A percentile compares a stretch with the other conserved stretches of the same genome.
These are phyloP conservation scores for Ilex aquifolium DNA, from an alignment of 257 asterid genomes.

Conservation along the genomic window DNA sequence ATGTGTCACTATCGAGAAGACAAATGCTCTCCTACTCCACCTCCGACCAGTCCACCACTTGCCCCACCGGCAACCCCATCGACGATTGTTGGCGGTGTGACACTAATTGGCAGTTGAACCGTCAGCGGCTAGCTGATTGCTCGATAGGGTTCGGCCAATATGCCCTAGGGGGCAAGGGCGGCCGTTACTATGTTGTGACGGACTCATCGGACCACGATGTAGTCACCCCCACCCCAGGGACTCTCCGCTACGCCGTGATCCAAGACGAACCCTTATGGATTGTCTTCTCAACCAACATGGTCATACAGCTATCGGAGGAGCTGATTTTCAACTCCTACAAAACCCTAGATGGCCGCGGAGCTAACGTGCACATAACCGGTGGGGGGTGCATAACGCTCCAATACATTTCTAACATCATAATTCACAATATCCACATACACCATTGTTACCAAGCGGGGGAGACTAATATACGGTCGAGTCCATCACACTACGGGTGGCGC, in stretches of 20 bases:
- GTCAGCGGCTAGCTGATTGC: constrained; percentile 65
- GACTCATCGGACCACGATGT: constrained; percentile 63
- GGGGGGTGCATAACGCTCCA: constrained; percentile 73
- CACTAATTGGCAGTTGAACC: constrained; percentile 58
- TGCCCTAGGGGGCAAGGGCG: constrained; percentile 72
- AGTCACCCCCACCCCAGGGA: constrained; percentile 57
- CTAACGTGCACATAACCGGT: constrained; percentile 50
- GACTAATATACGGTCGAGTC: constrained; percentile 58
- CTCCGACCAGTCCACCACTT: constrained; percentile 32
- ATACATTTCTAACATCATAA: constrained; percentile 47
- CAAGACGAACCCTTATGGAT: constrained; percentile 76
- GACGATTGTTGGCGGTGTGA: constrained; percentile 88
- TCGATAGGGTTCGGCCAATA: constrained; percentile 69
- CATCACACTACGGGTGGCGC: constrained; percentile 63
- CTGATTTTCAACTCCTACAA: constrained; percentile 68
- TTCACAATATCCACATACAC: constrained; percentile 63
- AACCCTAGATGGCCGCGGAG: constrained; percentile 67
- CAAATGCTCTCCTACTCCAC: constrained; percentile 40
- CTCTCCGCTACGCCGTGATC: constrained; percentile 61
- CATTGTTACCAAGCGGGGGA: constrained; percentile 58
- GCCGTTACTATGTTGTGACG: constrained; percentile 61
- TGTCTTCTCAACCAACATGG: constrained; percentile 56
- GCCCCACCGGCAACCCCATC: constrained; percentile 62
- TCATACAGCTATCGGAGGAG: constrained; percentile 53
- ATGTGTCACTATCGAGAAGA: constrained; percentile 49